phyloP scores from a whole-genome alignment of 2,329 filamentous ascomycete genomes.

The Penicillium sp. region DNA sequence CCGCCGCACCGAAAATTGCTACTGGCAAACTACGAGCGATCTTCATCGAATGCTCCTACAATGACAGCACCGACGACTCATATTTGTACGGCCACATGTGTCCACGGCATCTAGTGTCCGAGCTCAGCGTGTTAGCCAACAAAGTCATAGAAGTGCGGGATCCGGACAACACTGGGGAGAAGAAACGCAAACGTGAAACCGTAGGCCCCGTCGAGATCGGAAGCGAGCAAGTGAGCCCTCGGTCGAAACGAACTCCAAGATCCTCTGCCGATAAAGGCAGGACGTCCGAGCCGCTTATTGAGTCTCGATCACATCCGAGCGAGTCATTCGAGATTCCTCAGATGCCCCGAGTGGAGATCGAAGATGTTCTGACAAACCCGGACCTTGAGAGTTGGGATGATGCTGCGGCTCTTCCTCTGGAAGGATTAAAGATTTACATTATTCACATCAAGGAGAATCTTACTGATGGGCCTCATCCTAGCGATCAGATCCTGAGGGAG shows the following conservation, averaged over 20 bases:
- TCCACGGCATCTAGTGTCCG: slow-evolving; percentile 76
- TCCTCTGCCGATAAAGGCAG: slow-evolving; percentile 3
- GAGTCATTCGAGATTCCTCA: slow-evolving; percentile 2
- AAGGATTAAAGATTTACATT: slow-evolving; percentile 75
- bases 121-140: slow-evolving; percentile 69
- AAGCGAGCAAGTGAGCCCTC: slow-evolving; percentile 30
- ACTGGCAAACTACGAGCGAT: slow-evolving; percentile 72
- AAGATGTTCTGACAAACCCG: slow-evolving; percentile 10
- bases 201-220: slow-evolving; percentile 16
- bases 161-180: slow-evolving; percentile 28
- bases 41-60: slow-evolving; percentile 95
- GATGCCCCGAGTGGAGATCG: not conserved
- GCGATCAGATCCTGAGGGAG: slow-evolving; percentile 68
- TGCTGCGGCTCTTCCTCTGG: slow-evolving; percentile 53
- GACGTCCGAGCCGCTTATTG: not conserved
- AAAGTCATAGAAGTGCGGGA: slow-evolving; percentile 63
- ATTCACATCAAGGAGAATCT: slow-evolving; percentile 93
- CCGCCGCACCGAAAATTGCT: slow-evolving; percentile 82
- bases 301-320: not conserved
- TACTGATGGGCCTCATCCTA: slow-evolving; percentile 64
- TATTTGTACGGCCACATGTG: slow-evolving; percentile 86
- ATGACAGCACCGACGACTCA: slow-evolving; percentile 73
- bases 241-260: slow-evolving; percentile 24
- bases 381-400: slow-evolving; percentile 20
- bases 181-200: slow-evolving; percentile 45